Base-by-base conservation (phyloP, 176 grass and related monocot species). In the Oryza coarctata region DNA sequence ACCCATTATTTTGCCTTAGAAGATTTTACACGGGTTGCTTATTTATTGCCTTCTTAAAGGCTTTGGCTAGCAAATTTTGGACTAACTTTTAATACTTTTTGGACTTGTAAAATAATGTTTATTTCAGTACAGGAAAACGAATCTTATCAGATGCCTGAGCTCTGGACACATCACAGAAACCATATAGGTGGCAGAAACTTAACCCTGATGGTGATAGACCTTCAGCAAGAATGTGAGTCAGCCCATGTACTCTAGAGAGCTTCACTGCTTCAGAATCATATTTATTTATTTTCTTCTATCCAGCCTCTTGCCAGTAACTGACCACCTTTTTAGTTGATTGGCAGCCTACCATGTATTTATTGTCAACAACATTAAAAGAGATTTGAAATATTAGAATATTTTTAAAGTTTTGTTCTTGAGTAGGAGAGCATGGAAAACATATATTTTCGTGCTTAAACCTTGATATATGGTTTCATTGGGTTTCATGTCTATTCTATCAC, bases 171-270 rank as follows among this genome's bases (percentile, higher is more conserved):
- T 93, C 96, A 68, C 93, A 99, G 45, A 99, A 99, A 71, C 96
- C 96, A 47, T 99, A 99, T 61, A 92, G 93, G 78, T 99, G 96
- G 96, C 96, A 99, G 87, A 99, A 92, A 88, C 89, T 99, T 80
- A 99, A 85, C 70, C 93, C 96, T 87, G 93, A 99, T 50, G 96
- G 96, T 0, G 93, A 99, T 87, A 94, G 83, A 87, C 96, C 96
- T 83, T 94, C 91, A 28, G 91, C 89, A 17, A 92, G 96, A 85
- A 99, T 99, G 96, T 99, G 82, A 92, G 89, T 80, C 43, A 70
- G 76, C 45, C 23, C 31, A 45, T 74, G 22, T 17, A 73, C 68
- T 67, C 30, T 25, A 71, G 45, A 68, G 49, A 81, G 78, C 35
- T n/a, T n/a, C n/a, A 68, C 61, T 75, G 78, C 22, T 27, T 22